Evolutionary conservation across 1,284 basidiomycete species (phyloP).

Genomic region (Takashimella tepidaria): DNA sequence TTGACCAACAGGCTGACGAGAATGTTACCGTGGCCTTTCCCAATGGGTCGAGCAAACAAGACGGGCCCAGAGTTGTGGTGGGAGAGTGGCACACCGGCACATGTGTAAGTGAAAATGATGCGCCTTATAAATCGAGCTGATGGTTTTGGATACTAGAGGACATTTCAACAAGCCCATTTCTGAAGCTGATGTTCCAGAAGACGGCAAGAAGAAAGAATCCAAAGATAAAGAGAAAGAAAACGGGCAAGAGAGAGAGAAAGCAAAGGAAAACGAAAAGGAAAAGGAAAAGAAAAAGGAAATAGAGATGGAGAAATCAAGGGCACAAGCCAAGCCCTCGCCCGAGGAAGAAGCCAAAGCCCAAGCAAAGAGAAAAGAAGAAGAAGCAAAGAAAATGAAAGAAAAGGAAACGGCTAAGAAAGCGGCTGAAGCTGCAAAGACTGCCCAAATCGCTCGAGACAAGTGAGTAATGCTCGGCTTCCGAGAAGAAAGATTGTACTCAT

Average conservation of each 20-base stretch:
- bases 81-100: conserved; percentile 35
- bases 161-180: conserved; percentile 28
- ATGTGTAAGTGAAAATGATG: conserved; percentile 27
- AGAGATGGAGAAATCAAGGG: conserved; percentile 8
- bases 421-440: conserved; percentile 4
- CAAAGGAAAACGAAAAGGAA: neutral
- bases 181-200: conserved; percentile 5
- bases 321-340: conserved; percentile 9
- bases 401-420: conserved; percentile 12
- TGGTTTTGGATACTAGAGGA: conserved; percentile 16
- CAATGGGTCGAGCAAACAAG: conserved; percentile 24
- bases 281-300: conserved; percentile 1
- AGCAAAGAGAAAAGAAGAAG: conserved; percentile 20
- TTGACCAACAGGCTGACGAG: conserved; percentile 31
- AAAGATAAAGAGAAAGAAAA: conserved; percentile 14
- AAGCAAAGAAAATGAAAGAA: conserved; percentile 18
- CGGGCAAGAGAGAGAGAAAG: conserved; percentile 7
- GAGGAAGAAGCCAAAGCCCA: conserved; percentile 10
- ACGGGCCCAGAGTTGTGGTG: conserved; percentile 32
- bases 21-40: conserved; percentile 35
- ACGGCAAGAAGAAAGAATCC: conserved; percentile 8
- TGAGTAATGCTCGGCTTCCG: conserved; percentile 2
- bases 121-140: neutral
- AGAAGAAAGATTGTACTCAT: neutral
- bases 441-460: conserved; percentile 10